A percentile compares a stretch with the other conserved stretches of the same genome.
phyloP scores from a whole-genome alignment of 208 protist genomes.

The Leishmania martiniquensis region DNA sequence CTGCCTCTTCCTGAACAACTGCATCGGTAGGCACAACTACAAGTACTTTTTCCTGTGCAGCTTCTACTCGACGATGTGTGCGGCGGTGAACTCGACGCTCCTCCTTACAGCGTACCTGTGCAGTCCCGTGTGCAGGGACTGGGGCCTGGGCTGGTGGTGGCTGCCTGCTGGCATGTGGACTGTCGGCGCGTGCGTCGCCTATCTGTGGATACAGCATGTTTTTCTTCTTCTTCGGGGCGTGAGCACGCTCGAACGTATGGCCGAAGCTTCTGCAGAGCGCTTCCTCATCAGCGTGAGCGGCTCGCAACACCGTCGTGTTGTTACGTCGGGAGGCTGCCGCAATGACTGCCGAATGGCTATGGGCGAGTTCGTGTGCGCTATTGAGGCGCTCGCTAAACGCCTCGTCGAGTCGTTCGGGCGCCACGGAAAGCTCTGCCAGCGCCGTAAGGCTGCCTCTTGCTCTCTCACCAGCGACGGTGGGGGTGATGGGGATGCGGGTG shows the following conservation, averaged over 20 bases:
- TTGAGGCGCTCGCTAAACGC: background rate
- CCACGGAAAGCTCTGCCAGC: background rate
- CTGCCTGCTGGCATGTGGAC: slow-evolving; percentile 31
- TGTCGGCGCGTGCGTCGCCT: slow-evolving; percentile 20
- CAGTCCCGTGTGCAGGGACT: slow-evolving; percentile 14
- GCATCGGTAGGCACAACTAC: slow-evolving; percentile 87
- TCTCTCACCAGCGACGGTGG: background rate
- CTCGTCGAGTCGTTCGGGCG: background rate
- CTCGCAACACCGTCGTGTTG: background rate
- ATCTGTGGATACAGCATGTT: slow-evolving; percentile 48
- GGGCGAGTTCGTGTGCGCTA: background rate
- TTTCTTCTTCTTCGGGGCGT: slow-evolving; percentile 44
- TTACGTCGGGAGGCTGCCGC: background rate
- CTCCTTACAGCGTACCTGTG: slow-evolving; percentile 21
- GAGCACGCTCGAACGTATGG: slow-evolving; percentile 56
- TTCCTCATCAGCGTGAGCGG: slow-evolving; percentile 26
- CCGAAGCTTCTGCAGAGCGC: slow-evolving; percentile 18
- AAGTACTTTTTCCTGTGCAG: slow-evolving; percentile 86
- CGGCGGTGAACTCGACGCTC: slow-evolving; percentile 29
- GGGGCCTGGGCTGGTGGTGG: slow-evolving; percentile 35
- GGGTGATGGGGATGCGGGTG: background rate
- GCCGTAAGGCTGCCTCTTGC: too few species aligned
- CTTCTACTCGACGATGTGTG: slow-evolving; percentile 47
- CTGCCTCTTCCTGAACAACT: slow-evolving; percentile 90
- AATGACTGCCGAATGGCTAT: slow-evolving; percentile 10